Base-by-base conservation (phyloP, 257 asterid species). In the Solanum dulcamara region DNA sequence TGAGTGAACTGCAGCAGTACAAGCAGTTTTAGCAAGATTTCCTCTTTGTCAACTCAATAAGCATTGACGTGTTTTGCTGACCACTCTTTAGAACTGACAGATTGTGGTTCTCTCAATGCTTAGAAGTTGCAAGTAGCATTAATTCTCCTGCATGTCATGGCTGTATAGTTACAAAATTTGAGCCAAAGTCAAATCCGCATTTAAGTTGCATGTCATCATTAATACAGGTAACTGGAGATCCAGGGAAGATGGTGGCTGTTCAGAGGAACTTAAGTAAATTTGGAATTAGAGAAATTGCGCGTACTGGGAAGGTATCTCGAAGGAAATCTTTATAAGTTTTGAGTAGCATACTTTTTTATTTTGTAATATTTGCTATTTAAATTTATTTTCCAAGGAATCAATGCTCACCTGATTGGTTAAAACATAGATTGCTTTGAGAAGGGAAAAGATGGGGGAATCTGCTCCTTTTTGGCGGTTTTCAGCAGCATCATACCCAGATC, bases 381-480 rank as follows among this genome's bases (percentile, higher is more conserved):
- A 37, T 66, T 77, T 77, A 42, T 46, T 28, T 46, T 6, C n/a
- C 5, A 28, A 77, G 62, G 57, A 77, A 77, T 46, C 42, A 28
- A 50, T 48, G 42, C 28, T 38, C 40, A 77, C 83, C 32, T 48
- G 62, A 46, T 77, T 77, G 85, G 86, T 86, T 55, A 50, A 81
- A 84, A 33, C 51, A 51, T 90, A 96, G 99, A 96, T 96, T 90
- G 99, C 99, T 84, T 88, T 95, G 94, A 91, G 98, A 92, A 92
- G 99, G 88, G 99, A 96, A 89, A 96, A 92, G 91, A 90, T 96
- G 98, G 99, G 99, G 8, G 98, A 93, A 89, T 93, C 97, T 80
- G 98, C 99, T 71, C 99, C 99, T 24, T 96, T 96, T 91, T 96
- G 99, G 99, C 92, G 98, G 89, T 96, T 94, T 89, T 96, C 99